phyloP scores from a whole-genome alignment of 208 protist species.

The Trypanosoma platydactyli region DNA sequence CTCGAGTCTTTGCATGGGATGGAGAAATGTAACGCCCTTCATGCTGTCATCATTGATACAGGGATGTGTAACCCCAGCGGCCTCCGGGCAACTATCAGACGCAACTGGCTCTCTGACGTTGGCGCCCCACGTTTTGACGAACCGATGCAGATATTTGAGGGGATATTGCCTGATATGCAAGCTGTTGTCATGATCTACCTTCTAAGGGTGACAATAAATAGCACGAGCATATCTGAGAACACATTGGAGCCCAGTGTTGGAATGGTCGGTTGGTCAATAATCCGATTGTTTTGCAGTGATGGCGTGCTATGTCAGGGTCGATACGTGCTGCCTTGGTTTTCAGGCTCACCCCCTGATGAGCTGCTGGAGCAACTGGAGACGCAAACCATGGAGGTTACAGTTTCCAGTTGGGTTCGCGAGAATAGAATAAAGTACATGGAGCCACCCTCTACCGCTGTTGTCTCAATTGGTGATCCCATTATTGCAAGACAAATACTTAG shows the following conservation, averaged over 20 bases:
- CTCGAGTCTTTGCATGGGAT: constrained; percentile 59
- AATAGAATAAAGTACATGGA: constrained; percentile 41
- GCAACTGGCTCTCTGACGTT: constrained; percentile 60
- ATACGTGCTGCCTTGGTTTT: constrained; percentile 54
- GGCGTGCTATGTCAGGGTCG: constrained; percentile 53
- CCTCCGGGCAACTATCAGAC: constrained; percentile 14
- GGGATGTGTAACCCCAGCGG: constrained; percentile 28
- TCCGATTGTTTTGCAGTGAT: constrained; percentile 56
- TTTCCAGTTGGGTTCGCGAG: constrained; percentile 30
- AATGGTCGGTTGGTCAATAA: constrained; percentile 56
- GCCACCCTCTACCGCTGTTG: constrained; percentile 50
- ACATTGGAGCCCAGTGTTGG: too few relatives aligned
- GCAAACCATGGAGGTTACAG: constrained; percentile 46
- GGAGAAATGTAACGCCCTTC: constrained; percentile 8
- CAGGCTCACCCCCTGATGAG: constrained; percentile 27
- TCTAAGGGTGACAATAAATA: constrained; percentile 43
- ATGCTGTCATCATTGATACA: constrained; percentile 47
- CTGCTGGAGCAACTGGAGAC: constrained; percentile 44
- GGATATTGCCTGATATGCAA: constrained; percentile 28
- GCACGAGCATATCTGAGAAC: too few relatives aligned
- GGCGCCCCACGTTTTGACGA: constrained; percentile 57
- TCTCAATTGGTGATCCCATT: constrained; percentile 57
- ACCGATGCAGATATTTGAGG: constrained; percentile 42
- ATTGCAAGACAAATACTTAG: constrained; percentile 39
- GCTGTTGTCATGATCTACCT: constrained; percentile 50